Evolutionary conservation across 352 stramenopile genomes (phyloP).

Genomic region (Thalassiosira hispida): DNA sequence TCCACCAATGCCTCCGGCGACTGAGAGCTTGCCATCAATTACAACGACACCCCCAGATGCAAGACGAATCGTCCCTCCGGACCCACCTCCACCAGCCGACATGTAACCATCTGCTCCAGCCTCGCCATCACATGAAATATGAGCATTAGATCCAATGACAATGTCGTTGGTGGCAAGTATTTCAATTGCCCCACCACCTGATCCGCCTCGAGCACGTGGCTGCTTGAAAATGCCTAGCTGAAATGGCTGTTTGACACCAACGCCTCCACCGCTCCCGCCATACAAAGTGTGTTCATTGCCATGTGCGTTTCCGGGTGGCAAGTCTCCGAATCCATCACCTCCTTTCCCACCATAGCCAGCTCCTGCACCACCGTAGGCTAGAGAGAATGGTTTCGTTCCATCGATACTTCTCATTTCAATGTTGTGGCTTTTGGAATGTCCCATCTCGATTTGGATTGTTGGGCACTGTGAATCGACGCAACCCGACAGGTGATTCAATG

Average conservation of each 20-base stretch:
- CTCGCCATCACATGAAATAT: conserved; percentile 87
- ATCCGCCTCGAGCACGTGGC: conserved; percentile 87
- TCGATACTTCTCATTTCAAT: conserved; percentile 66
- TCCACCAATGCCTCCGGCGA: conserved; percentile 88
- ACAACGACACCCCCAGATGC: conserved; percentile 71
- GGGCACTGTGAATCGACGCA: conserved; percentile 59
- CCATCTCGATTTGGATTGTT: conserved; percentile 47
- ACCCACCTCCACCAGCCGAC: conserved; percentile 82
- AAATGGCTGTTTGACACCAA: conserved; percentile 88
- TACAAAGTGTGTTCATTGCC: conserved; percentile 86
- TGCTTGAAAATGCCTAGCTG: conserved; percentile 58
- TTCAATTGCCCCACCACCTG: conserved; percentile 89
- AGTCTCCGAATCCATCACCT: conserved; percentile 79
- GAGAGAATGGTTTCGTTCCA: conserved; percentile 88
- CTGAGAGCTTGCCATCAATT: conserved; percentile 85
- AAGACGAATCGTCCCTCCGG: conserved; percentile 82
- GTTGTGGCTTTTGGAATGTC: conserved; percentile 56
- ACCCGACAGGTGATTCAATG: conserved; percentile 54
- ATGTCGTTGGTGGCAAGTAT: conserved; percentile 94
- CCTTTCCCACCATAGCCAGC: conserved; percentile 59
- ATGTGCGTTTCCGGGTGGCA: conserved; percentile 48
- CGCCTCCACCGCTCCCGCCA: conserved; percentile 91
- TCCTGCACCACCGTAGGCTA: conserved; percentile 90
- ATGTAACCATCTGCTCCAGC: conserved; percentile 65
- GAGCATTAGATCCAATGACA: conserved; percentile 86